phyloP scores from a whole-genome alignment of 1,284 basidiomycete genomes.

The Pascua guehoae region DNA sequence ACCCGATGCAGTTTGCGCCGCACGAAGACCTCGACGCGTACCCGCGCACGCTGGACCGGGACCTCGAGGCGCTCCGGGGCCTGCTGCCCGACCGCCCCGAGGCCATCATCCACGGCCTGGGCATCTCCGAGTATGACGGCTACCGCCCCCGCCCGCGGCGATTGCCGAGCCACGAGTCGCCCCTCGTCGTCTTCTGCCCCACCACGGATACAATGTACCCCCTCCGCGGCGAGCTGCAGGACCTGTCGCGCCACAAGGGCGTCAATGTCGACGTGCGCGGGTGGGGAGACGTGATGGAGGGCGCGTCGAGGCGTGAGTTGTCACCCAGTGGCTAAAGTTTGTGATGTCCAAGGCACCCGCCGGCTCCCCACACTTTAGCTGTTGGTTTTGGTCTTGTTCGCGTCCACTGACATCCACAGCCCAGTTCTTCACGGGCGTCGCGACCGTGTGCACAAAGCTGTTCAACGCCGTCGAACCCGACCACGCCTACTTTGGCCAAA shows the following conservation, averaged over 20 bases:
- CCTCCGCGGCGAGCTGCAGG: constrained; percentile 70
- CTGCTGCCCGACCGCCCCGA: constrained; percentile 55
- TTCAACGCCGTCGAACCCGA: constrained; percentile 93
- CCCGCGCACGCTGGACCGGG: constrained; percentile 67
- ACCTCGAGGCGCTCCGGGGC: constrained; percentile 57
- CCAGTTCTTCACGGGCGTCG: constrained; percentile 91
- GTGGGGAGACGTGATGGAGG: constrained; percentile 57
- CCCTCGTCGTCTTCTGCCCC: constrained; percentile 76
- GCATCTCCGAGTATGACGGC: constrained; percentile 31
- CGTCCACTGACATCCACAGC: constrained; percentile 54
- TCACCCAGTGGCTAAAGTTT: neutral
- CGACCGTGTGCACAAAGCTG: constrained; percentile 90
- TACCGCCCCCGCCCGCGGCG: constrained; percentile 14
- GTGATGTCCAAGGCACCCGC: too few species aligned
- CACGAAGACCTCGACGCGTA: constrained; percentile 90
- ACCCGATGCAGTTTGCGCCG: constrained; percentile 95
- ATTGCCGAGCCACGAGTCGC: constrained; percentile 30
- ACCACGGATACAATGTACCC: constrained; percentile 77
- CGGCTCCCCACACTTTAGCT: too few species aligned
- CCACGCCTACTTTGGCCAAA: constrained; percentile 92
- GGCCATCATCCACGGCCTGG: constrained; percentile 27
- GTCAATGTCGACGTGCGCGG: constrained; percentile 90
- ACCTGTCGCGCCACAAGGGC: constrained; percentile 71
- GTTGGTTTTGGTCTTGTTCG: too few species aligned
- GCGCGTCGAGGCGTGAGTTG: constrained; percentile 45